Evolutionary conservation across 164 flowering plant species (phyloP).

Genomic region (Liquidambar formosana): DNA sequence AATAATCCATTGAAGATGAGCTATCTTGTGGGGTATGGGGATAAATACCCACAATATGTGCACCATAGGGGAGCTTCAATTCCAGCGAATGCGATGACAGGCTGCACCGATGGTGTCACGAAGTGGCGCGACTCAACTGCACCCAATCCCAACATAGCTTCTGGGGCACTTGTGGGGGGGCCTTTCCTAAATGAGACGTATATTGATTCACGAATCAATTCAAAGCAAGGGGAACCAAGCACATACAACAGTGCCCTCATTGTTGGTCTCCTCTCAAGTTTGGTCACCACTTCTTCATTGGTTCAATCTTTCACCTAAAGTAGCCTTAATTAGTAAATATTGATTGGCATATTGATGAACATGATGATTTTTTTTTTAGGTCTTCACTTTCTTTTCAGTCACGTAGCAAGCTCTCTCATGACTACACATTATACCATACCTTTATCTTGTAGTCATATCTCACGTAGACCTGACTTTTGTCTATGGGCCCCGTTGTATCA

Average conservation of each 20-base stretch:
- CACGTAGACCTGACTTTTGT: no score
- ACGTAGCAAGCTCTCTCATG: no score
- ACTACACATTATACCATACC: no score
- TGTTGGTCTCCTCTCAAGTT: conserved; percentile 78
- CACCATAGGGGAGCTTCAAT: conserved; percentile 98
- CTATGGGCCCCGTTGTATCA: no score
- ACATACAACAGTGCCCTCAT: conserved; percentile 83
- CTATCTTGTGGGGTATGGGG: conserved; percentile 87
- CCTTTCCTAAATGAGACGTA: conserved; percentile 77
- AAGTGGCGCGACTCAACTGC: conserved; percentile 57
- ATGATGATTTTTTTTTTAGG: no score
- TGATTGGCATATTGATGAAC: background rate
- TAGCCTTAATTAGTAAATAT: conserved; percentile 9
- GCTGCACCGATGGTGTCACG: conserved; percentile 73
- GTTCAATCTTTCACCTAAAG: conserved; percentile 56
- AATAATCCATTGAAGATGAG: conserved; percentile 81
- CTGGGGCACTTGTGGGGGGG: conserved; percentile 89
- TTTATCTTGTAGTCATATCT: no score
- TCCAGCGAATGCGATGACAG: conserved; percentile 59
- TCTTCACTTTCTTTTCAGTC: no score
- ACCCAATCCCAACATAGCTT: conserved; percentile 84
- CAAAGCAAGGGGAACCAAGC: conserved; percentile 83
- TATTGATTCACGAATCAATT: conserved; percentile 68
- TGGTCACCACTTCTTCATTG: conserved; percentile 82
- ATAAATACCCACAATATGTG: conserved; percentile 68